phyloP scores from a whole-genome alignment of 345 rosid genomes.

The Cochlearia excelsa region DNA sequence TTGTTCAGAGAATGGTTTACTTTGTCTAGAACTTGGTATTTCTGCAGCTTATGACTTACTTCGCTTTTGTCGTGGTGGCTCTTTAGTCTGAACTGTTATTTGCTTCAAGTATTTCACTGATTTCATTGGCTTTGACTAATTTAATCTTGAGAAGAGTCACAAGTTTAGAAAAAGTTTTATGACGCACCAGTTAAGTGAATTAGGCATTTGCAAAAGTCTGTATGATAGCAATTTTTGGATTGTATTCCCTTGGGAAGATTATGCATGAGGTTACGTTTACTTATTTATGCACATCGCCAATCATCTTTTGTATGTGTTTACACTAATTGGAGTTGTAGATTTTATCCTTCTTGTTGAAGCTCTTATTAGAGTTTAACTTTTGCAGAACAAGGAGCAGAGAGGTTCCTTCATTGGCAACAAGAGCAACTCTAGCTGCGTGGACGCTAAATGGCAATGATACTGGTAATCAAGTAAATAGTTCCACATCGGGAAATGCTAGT shows the following conservation, averaged over 20 bases:
- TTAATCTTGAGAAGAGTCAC: constrained; percentile 9
- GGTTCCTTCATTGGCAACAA: constrained; percentile 63
- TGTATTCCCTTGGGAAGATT: constrained; percentile 9
- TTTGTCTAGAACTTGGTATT: constrained; percentile 6
- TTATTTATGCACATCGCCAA: not conserved
- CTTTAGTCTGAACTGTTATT: constrained; percentile 12
- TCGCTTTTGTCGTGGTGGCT: constrained; percentile 4
- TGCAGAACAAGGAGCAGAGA: constrained; percentile 62
- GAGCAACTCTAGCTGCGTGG: constrained; percentile 94
- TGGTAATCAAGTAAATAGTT: constrained; percentile 39
- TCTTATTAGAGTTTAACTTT: constrained; percentile 19
- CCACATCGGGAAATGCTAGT: constrained; percentile 36
- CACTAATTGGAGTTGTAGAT: not conserved
- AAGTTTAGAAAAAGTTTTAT: not conserved
- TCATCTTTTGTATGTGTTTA: constrained; percentile 14
- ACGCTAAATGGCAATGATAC: constrained; percentile 36
- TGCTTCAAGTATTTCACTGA: constrained; percentile 3
- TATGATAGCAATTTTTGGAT: constrained; percentile 3
- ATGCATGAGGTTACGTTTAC: constrained; percentile 4
- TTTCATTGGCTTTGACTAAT: not conserved
- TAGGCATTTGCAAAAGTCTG: constrained; percentile 1
- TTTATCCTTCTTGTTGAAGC: not conserved
- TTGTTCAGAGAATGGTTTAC: constrained; percentile 1
- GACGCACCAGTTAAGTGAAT: constrained; percentile 5
- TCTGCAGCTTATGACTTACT: constrained; percentile 4